Percentiles rank a stretch among this genome's conserved stretches.
These are phyloP conservation scores for Taphrina betulina DNA, from an alignment of 1,139 yeast genomes.

Conservation along the genomic window DNA sequence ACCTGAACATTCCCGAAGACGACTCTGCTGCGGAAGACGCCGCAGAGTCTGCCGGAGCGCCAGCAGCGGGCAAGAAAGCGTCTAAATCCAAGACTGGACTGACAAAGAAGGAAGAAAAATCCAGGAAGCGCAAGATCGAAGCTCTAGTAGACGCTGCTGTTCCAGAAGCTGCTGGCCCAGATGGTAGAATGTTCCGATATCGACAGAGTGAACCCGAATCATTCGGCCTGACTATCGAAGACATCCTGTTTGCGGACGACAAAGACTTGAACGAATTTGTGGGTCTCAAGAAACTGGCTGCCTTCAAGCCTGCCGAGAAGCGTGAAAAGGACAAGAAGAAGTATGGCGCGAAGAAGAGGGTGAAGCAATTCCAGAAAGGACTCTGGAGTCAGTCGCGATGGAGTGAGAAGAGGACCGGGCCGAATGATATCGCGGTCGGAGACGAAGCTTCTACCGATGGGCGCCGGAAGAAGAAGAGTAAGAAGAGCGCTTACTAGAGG, in stretches of 20 bases:
- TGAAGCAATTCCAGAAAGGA: slow-evolving; percentile 86
- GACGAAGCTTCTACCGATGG: background rate
- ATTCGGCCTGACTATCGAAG: slow-evolving; percentile 81
- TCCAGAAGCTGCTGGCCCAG: slow-evolving; percentile 40
- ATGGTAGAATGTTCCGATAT: slow-evolving; percentile 58
- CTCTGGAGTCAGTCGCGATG: slow-evolving; percentile 44
- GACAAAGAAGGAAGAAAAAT: slow-evolving; percentile 61
- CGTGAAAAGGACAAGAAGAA: slow-evolving; percentile 77
- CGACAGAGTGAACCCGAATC: slow-evolving; percentile 95
- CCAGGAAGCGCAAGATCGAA: slow-evolving; percentile 54
- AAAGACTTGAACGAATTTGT: slow-evolving; percentile 75
- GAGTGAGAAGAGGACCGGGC: background rate
- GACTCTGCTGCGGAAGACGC: slow-evolving; percentile 42
- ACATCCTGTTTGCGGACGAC: slow-evolving; percentile 87
- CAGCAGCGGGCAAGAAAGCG: slow-evolving; percentile 16
- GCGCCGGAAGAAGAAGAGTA: slow-evolving; percentile 10
- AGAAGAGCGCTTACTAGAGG: background rate
- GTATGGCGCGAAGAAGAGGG: slow-evolving; percentile 74
- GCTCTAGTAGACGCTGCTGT: slow-evolving; percentile 23
- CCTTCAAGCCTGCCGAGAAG: slow-evolving; percentile 76
- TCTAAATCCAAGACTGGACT: slow-evolving; percentile 57
- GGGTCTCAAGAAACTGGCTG: slow-evolving; percentile 89
- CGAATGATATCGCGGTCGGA: background rate
- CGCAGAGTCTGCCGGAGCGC: slow-evolving; percentile 41
- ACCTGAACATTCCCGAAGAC: slow-evolving; percentile 37